A percentile compares a stretch with the other conserved stretches of the same genome.
Evolutionary conservation across 2,329 filamentous ascomycete genomes (phyloP).

Genomic region (Penicillium occitanis): DNA sequence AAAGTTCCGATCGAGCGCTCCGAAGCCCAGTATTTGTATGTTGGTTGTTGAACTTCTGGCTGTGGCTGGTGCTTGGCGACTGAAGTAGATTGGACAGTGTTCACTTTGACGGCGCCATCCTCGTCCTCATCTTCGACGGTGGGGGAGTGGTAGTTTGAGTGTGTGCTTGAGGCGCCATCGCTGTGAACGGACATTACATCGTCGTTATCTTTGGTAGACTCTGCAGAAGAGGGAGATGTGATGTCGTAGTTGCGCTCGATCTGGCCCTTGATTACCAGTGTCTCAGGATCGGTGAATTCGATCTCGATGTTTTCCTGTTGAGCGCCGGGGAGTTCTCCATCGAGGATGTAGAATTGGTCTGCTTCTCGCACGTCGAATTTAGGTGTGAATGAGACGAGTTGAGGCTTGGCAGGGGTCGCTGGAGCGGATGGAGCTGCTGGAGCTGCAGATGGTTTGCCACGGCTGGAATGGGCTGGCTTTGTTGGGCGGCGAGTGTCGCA

Average conservation of each 20-base stretch:
- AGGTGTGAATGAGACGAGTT: constrained; percentile 37
- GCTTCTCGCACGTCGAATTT: constrained; percentile 48
- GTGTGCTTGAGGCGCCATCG: constrained; percentile 24
- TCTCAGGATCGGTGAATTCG: constrained; percentile 48
- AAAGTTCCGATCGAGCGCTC: constrained; percentile 60
- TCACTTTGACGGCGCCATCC: constrained; percentile 16
- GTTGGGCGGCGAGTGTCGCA: constrained; percentile 34
- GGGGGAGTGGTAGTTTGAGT: constrained; percentile 42
- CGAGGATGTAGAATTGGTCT: constrained; percentile 43
- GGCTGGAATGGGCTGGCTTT: constrained; percentile 6
- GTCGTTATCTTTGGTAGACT: background rate
- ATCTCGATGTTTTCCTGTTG: constrained; percentile 47
- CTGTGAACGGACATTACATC: constrained; percentile 20
- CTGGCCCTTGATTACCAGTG: constrained; percentile 45
- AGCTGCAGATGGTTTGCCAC: background rate
- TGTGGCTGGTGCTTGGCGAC: constrained; percentile 9
- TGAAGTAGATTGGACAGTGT: background rate
- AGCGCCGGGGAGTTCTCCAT: constrained; percentile 48
- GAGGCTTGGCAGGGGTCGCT: constrained; percentile 5
- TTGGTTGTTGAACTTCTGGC: constrained; percentile 17
- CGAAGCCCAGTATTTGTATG: constrained; percentile 55
- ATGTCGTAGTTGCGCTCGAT: constrained; percentile 36
- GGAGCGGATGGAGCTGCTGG: background rate
- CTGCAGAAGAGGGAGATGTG: constrained; percentile 19
- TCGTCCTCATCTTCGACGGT: constrained; percentile 57